A percentile compares a stretch with the other conserved stretches of the same genome.
Evolutionary conservation across 2,329 filamentous ascomycete genomes (phyloP).

Genomic region (Alternaria panax): DNA sequence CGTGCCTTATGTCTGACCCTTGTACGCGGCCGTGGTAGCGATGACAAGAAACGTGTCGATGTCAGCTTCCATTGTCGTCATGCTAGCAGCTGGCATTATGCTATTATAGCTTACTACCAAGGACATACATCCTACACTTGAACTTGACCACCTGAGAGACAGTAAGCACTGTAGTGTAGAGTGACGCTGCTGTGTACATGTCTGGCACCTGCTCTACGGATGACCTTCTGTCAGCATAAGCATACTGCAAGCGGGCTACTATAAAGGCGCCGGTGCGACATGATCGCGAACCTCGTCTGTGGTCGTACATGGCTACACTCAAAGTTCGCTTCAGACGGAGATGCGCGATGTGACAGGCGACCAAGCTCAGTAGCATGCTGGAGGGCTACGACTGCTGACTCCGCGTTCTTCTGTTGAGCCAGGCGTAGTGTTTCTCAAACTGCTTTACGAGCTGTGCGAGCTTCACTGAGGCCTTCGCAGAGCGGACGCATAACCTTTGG

Average conservation of each 20-base stretch:
- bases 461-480: neutral
- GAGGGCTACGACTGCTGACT: neutral
- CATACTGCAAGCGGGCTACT: neutral
- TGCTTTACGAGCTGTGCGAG: neutral
- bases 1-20: too few relatives aligned
- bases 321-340: neutral
- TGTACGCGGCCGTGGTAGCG: too few relatives aligned
- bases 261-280: neutral
- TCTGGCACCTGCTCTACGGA: too few relatives aligned
- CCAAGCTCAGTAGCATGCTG: neutral
- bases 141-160: too few relatives aligned
- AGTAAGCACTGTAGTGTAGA: too few relatives aligned
- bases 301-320: neutral
- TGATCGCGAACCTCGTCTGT: neutral
- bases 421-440: neutral
- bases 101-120: too few relatives aligned
- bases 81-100: too few relatives aligned
- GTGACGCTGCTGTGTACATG: too few relatives aligned
- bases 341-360: neutral
- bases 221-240: slow-evolving; percentile 2
- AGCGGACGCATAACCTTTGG: neutral
- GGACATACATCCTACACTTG: too few relatives aligned
- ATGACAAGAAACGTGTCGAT: too few relatives aligned
- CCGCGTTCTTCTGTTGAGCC: neutral
- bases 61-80: too few relatives aligned